These are phyloP conservation scores for Capronia americana DNA, from an alignment of 2,329 filamentous ascomycete species.

Conservation along the genomic window DNA sequence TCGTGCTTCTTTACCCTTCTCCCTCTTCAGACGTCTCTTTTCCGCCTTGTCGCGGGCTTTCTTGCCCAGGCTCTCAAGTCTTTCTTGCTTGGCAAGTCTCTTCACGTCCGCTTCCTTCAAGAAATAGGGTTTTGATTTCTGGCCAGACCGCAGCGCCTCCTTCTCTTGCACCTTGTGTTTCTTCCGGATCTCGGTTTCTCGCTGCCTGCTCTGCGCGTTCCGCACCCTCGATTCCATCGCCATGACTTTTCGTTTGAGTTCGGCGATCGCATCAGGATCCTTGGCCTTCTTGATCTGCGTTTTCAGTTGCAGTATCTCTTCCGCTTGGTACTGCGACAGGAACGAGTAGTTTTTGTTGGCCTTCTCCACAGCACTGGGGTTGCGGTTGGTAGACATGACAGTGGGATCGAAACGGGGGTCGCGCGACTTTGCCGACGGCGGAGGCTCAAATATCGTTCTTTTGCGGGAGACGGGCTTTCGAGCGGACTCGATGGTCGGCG, in stretches of 20 bases:
- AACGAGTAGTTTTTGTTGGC: constrained; percentile 81
- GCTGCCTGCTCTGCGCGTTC: constrained; percentile 71
- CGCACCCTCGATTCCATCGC: constrained; percentile 81
- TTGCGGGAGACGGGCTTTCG: constrained; percentile 83
- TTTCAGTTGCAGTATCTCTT: constrained; percentile 80
- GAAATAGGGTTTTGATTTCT: constrained; percentile 80
- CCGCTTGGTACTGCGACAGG: constrained; percentile 80
- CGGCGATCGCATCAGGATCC: constrained; percentile 68
- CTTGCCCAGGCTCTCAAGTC: constrained; percentile 82
- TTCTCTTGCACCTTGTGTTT: constrained; percentile 84
- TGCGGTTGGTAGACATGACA: constrained; percentile 47
- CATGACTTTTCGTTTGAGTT: constrained; percentile 73
- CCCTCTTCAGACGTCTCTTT: constrained; percentile 88
- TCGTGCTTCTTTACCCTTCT: constrained; percentile 82
- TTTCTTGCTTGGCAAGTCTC: constrained; percentile 79
- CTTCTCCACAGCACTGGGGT: constrained; percentile 55
- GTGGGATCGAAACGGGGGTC: constrained; percentile 88
- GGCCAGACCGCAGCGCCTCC: constrained; percentile 82
- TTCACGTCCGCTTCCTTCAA: constrained; percentile 92
- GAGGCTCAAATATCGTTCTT: constrained; percentile 70
- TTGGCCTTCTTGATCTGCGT: constrained; percentile 71
- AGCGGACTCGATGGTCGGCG: constrained; percentile 80
- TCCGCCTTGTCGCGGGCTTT: constrained; percentile 83
- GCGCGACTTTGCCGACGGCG: constrained; percentile 66
- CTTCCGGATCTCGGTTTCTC: constrained; percentile 70